These are phyloP conservation scores for Saccharum spontaneum DNA, from an alignment of 176 grass and related monocot genomes.

Conservation along the genomic window DNA sequence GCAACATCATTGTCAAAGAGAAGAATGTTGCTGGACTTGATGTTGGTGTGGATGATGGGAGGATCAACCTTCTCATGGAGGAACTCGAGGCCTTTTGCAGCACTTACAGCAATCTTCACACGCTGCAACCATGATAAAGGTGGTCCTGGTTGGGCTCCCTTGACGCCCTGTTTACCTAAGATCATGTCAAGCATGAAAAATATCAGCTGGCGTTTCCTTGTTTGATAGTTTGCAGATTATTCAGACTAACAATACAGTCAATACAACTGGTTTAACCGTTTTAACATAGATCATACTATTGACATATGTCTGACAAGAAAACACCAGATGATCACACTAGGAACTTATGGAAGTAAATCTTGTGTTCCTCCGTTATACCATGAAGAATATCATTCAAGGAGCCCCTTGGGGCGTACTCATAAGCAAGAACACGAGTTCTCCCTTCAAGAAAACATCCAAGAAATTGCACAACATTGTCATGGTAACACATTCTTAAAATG, in stretches of 20 bases:
- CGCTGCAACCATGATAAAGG: conserved; percentile 46
- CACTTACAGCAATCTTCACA: conserved; percentile 47
- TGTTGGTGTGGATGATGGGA: conserved; percentile 48
- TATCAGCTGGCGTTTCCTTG: not conserved
- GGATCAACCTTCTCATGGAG: conserved; percentile 48
- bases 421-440: conserved; percentile 25
- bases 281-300: no score
- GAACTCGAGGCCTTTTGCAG: conserved; percentile 55
- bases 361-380: not conserved
- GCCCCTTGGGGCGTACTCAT: not conserved
- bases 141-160: conserved; percentile 36
- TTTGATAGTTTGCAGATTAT: no score
- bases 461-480: conserved; percentile 50
- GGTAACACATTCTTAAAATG: conserved; percentile 32
- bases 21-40: conserved; percentile 67
- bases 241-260: no score
- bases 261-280: no score
- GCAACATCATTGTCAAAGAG: conserved; percentile 50
- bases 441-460: conserved; percentile 49
- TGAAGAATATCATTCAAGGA: not conserved
- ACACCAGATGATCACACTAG: no score
- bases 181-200: not conserved
- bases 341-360: no score
- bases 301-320: no score
- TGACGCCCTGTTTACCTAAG: conserved; percentile 39